Base-by-base conservation (phyloP, 164 flowering plant genomes). In the Paratinospora sagittata region DNA sequence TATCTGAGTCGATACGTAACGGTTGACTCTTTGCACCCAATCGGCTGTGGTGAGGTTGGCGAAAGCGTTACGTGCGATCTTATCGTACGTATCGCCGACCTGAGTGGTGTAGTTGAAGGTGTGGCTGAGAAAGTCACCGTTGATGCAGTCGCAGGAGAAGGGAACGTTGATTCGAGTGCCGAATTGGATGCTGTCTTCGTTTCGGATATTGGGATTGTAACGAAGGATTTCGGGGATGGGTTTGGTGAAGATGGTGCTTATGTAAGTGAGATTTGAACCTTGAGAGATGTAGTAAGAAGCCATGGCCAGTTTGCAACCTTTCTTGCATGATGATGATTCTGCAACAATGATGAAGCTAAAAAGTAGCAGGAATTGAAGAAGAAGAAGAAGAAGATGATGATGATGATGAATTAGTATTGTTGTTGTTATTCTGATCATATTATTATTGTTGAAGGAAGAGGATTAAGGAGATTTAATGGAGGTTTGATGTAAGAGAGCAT, bases 261-360 rank as follows among this genome's bases (percentile, higher is more conserved):
- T 79, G 74, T 69, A 75, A 0, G 85, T 81, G 63, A 85, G 81
- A 62, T 76, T 83, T 1, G 84, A 16, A 0, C 72, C 82, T 0
- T 55, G 8, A 85, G 84, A 80, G 0, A 83, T 70, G 55, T 79
- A 85, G 76, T 83, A 92, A 11, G 97, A 92, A 16, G 87, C 97
- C 43, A 88, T 66, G 57, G 94, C 88, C 7, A 78, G 55, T 27
- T 78, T 78, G 75, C 94, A 89, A 13, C 81, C 74, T n/a, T 61
- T 73, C 24, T 66, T 74, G 69, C 97, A 89, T 43, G 76, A 64
- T 37, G 76, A 64, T 0, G 91, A 77, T 69, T 81, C 77, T 24
- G 64, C 84, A 1, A 47, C 13, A 27, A 12, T 49, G 2, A 30
- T 30, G 34, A 30, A 30, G 34, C 34, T 30, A 30, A 30, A 4